phyloP scores from a whole-genome alignment of 306 rosid species.

The Parietaria judaica region DNA sequence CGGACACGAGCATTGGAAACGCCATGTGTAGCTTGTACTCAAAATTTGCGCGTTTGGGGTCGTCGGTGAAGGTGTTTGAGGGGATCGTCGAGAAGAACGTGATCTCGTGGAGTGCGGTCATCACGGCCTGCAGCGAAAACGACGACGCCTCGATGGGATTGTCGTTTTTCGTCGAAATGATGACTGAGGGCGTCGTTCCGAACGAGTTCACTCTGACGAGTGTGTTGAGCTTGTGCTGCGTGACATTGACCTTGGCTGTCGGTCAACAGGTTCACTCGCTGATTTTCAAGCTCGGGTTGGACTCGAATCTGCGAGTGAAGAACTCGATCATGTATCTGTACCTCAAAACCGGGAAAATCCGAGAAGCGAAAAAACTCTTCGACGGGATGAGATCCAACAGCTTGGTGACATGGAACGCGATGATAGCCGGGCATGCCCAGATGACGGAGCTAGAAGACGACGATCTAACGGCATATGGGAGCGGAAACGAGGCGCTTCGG shows the following conservation, averaged over 20 bases:
- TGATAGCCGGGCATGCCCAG: constrained; percentile 78
- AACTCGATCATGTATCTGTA: constrained; percentile 66
- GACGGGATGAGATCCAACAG: constrained; percentile 36
- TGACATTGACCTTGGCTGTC: constrained; percentile 31
- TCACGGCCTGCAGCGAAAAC: constrained; percentile 67
- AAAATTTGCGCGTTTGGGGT: constrained; percentile 42
- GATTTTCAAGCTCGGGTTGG: constrained; percentile 49
- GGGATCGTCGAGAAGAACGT: constrained; percentile 55
- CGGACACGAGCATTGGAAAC: constrained; percentile 68
- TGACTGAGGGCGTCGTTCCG: constrained; percentile 47
- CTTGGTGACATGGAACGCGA: constrained; percentile 82
- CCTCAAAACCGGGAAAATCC: constrained; percentile 58
- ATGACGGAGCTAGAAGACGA: constrained; percentile 53
- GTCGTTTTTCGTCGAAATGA: constrained; percentile 48
- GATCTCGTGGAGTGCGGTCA: constrained; percentile 74
- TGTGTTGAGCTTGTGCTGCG: constrained; percentile 66
- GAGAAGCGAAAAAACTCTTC: constrained; percentile 56
- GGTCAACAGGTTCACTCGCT: constrained; percentile 66
- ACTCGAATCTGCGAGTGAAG: constrained; percentile 42
- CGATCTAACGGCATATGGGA: constrained; percentile 45
- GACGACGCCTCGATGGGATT: constrained; percentile 54
- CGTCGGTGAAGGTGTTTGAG: constrained; percentile 48
- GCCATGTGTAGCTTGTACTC: constrained; percentile 81
- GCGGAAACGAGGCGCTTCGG: constrained; percentile 60
- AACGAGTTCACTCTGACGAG: constrained; percentile 68